Base-by-base conservation (phyloP, 768 basidiomycete genomes). In the Pleurotus ostreatus region DNA sequence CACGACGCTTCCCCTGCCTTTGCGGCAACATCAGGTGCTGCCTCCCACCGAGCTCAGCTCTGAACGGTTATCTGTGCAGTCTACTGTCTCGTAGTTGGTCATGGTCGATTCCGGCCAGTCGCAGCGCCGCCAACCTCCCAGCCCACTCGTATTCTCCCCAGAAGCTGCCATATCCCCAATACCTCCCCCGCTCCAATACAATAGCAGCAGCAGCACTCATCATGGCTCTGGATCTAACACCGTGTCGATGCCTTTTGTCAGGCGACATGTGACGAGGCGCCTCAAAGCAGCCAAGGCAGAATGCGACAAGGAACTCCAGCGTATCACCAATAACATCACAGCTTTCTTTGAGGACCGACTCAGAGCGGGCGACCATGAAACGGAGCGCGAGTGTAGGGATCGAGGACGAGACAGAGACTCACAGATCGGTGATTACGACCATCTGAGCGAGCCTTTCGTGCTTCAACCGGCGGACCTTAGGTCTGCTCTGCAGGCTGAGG, bases 301-400 rank as follows among this genome's bases (percentile, higher is more conserved):
- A 61, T 99, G 96, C 78, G 94, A 99, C 82, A 91, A 90, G 77
- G 94, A 97, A 71, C 84, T 99, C 7, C 86, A 88, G 66, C 88
- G 93, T 67, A 90, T 98, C 67, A 93, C 95, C 58, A 88, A 92
- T 72, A 92, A 86, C 58, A 94, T 99, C 77, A 96, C 96, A 60
- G 72, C 85, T 39, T 98, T 94, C 73, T 96, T 97, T 63, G 96
- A 99, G 74, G 89, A 94, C 67, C 83, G 88, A 63, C 80, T 96
- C 38, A 79, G 88, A 45, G 89, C 92, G 60, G 84, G 79, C 53
- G 87, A 92, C 68, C 78, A 83, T 63, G 87, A 57, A 30, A 46
- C 45, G 3, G 55, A 89, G 66, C 83, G 82, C 55, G 87, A 88
- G 63, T 76, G 69, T 54, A 67, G 77, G 57, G 84, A 82, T 58